Base-by-base conservation (phyloP, 1,284 basidiomycete species). In the Pulveroboletus sp. region DNA sequence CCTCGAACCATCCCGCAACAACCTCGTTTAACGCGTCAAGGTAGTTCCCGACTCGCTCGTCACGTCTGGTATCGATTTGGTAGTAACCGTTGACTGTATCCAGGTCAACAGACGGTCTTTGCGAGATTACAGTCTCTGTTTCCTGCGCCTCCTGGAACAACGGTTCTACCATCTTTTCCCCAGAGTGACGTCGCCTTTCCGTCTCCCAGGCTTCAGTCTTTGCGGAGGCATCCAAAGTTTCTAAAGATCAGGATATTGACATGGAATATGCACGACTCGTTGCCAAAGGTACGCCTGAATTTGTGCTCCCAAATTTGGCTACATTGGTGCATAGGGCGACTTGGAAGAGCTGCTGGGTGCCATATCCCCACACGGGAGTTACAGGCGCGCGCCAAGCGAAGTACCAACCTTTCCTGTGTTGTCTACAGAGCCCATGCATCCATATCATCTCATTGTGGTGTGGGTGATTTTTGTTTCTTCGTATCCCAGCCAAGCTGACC, bases 391-490 rank as follows among this genome's bases (percentile, higher is more conserved):
- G 24, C 38, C 66, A 8, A 62, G 69, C 5, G 65, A 71, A 14
- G 62, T 58, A 10, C 58, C 72, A 20, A 58, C 63, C 5, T 74
- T 89, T 18, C 86, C 86, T 11, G 70, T 73, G 35, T 74, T 91
- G 22, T 66, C 81, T 15, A 57, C 74, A 3, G 83, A 85, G 43
- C 73, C 77, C 18, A 68, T 68, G 20, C 92, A 94, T 71, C 89
- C 90, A 9, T 94, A 91, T 69, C 92, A 94, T 72, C 72, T 94
- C 18, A 75, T 94, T 22, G 83, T 94, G 24, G 81, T 94, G 88
- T 88, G 65, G 70, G 86, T 75, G 14, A 5, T 40, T 31, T 47
- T 54, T 3, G 35, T 49, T 56, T 36, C 40, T 52, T 59, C 52
- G n/a, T 49, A 22, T 22, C 28, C 25, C 50, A 31, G 29, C 49